phyloP scores from a whole-genome alignment of 2,329 filamentous ascomycete genomes.

The Harringtonia aguacate region DNA sequence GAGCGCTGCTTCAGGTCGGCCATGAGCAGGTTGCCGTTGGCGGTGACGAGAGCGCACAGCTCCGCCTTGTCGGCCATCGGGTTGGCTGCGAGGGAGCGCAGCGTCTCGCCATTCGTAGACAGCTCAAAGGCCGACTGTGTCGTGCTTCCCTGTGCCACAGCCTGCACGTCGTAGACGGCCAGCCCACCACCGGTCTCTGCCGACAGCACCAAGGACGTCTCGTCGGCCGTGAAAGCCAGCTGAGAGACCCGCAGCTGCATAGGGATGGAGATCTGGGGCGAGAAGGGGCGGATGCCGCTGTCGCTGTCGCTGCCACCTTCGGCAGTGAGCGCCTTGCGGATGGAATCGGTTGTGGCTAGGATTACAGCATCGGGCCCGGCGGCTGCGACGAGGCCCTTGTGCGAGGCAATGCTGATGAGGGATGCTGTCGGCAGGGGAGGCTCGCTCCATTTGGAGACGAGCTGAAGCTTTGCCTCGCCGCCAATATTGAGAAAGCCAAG shows the following conservation, averaged over 20 bases:
- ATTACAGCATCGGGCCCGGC: constrained; percentile 73
- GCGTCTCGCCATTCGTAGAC: constrained; percentile 59
- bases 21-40: constrained; percentile 70
- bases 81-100: constrained; percentile 71
- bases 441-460: constrained; percentile 69
- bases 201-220: constrained; percentile 71
- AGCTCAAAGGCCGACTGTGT: constrained; percentile 59
- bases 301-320: constrained; percentile 33
- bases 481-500: constrained; percentile 74
- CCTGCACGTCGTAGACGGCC: constrained; percentile 68
- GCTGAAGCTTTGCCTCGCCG: constrained; percentile 71
- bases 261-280: constrained; percentile 61
- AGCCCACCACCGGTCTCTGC: constrained; percentile 74
- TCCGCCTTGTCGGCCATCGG: constrained; percentile 63
- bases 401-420: constrained; percentile 72
- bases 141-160: constrained; percentile 38
- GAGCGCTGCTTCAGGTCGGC: constrained; percentile 63
- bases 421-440: constrained; percentile 69
- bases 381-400: constrained; percentile 72
- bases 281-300: constrained; percentile 57
- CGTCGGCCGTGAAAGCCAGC: constrained; percentile 82
- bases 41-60: constrained; percentile 71
- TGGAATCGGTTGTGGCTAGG: constrained; percentile 64
- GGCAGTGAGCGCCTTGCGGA: constrained; percentile 63
- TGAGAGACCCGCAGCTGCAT: constrained; percentile 74